Evolutionary conservation across 2,329 filamentous ascomycete genomes (phyloP), one percentile per base, ranked within the genome.

Genomic region (Thielaviopsis musarum): DNA sequence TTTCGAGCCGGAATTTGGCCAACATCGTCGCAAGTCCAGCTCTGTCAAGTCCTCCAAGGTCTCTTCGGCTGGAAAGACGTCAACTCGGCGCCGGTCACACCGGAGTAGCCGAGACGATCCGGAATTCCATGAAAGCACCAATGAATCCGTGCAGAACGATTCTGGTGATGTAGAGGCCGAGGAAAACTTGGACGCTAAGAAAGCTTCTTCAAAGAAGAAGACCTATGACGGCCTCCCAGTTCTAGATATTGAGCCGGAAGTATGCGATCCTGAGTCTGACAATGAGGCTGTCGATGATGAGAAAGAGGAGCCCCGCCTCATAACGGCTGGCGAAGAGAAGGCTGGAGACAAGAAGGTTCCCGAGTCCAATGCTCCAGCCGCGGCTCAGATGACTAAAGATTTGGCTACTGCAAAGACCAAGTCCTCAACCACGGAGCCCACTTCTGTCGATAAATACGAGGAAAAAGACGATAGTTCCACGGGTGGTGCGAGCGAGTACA

Each of bases 11-110:
- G 57, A 59, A 15, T 19, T 17, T n/a, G 28, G 38, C 26, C 24
- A 52, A 15, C 22, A 24, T 24, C 51, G 38, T 49, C 57, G 52
- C 52, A 59, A 59, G 38, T 59, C 57, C 7, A 59, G 52, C 22
- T 59, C 57, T 21, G 22, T 24, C 34, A 59, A 55, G 21, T 38
- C 52, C 30, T 45, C 34, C 24, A 28, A 28, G n/a, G 45, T 26
- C 21, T 30, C 52, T 49, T 28, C 57, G 10, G n/a, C 56, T 19
- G 19, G 2, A 34, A 57, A 52, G 19, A 21, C 45, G 30, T 34
- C 30, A 1, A 17, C 45, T 10, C 45, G 45, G 45, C 45, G 52
- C 28, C 38, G 38, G 13, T 34, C 57, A 5, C 57, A 54, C 22
- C 52, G 22, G 15, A 22, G 52, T 13, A 52, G 57, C 21, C 38